A percentile compares a stretch with the other conserved stretches of the same genome.
phyloP scores from a whole-genome alignment of 2,329 filamentous ascomycete species.

The Penicillium sp. region DNA sequence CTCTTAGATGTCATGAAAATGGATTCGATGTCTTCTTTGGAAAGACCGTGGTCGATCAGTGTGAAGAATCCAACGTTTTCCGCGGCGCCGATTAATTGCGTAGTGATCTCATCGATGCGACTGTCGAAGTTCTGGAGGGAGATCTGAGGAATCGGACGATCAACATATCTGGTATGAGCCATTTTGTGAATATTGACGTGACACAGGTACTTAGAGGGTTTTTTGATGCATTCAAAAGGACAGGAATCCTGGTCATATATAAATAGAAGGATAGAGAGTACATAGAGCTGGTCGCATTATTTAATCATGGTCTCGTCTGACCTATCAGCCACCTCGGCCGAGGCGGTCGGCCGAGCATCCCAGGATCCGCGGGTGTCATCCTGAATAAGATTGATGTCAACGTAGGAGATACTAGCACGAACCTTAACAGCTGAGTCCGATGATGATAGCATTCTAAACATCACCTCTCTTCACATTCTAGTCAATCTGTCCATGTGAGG shows the following conservation, averaged over 20 bases:
- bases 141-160: conserved; percentile 52
- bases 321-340: not conserved
- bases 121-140: conserved; percentile 56
- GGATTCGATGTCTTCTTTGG: conserved; percentile 49
- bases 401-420: too few species aligned
- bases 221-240: not conserved
- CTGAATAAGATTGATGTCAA: too few species aligned
- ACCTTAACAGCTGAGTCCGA: too few species aligned
- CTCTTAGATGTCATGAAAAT: conserved; percentile 54
- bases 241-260: not conserved
- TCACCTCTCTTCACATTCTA: too few species aligned
- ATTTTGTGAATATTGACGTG: conserved; percentile 2
- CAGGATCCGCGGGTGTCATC: too few species aligned
- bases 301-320: not conserved
- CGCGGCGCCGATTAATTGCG: conserved; percentile 54
- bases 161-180: conserved; percentile 40
- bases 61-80: conserved; percentile 64
- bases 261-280: not conserved
- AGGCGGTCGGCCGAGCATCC: not conserved
- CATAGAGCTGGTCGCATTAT: not conserved
- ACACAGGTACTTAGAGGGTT: not conserved
- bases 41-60: conserved; percentile 57
- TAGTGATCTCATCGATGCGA: conserved; percentile 56
- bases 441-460: too few species aligned
- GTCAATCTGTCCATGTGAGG: too few species aligned